Base-by-base conservation (phyloP, 2,329 filamentous ascomycete genomes). In the Colletotrichum somersetense region DNA sequence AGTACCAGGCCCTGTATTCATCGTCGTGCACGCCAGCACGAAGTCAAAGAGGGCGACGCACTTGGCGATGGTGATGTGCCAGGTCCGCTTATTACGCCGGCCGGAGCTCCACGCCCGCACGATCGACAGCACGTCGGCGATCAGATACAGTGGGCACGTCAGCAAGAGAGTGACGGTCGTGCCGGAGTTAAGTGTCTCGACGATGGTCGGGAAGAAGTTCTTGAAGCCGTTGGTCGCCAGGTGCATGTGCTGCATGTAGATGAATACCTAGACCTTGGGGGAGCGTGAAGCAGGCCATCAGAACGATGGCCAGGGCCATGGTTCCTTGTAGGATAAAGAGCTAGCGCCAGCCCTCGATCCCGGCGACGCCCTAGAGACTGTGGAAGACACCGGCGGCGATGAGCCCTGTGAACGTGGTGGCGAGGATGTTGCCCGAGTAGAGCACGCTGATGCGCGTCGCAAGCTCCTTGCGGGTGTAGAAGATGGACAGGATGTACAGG, bases 381-480 rank as follows among this genome's bases (percentile, higher is more conserved):
- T 75, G 75, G 30, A 85, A 85, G 0, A 83, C 82, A 0, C 80
- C 83, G 0, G 83, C 81, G 0, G 83, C 83, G 40, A 87, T 83
- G 20, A 86, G 77, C 6, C 85, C 84, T 0, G 81, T 81, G 48
- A 86, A 85, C 1, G 81, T 80, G 0, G 78, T 80, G 5, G 80
- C 78, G 10, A 81, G 71, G 14, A 81, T 77, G 20, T 80, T 80
- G 1, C 82, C 83, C 0, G 83, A 80, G 67, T 87, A 86, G 4
- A 87, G 77, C 66, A 86, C 82, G 6, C 83, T 81, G 33, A 85
- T 83, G 56, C 84, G 78, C 1, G 81, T 77, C 12, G 81, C 79
- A 35, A 86, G 75, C 75, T 85, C 83, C 74, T 87, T 85, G 30
- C 85, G 80, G 2, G 86, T 89, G 77, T 89, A 90, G 78, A 87